Evolutionary conservation across 345 rosid species (phyloP), one percentile per base, ranked within the genome.

Genomic region (Murraya koenigii): DNA sequence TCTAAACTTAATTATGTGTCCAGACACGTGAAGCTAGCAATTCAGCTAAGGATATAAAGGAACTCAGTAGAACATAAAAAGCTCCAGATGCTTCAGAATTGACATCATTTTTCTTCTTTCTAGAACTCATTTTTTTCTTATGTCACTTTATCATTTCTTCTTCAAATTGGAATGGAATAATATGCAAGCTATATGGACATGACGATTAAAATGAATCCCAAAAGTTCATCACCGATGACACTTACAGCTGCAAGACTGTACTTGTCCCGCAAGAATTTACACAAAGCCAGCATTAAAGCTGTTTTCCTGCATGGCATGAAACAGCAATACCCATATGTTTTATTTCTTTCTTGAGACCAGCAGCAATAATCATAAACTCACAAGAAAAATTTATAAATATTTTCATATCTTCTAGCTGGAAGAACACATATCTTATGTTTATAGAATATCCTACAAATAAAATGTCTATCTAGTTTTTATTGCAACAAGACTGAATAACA

Each of bases 161-260:
- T 41, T 41, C 5, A 44, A 44, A 44, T 44, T 44, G 49, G 17
- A 44, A 13, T 44, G 49, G 49, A 44, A 44, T 11, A 44, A 44
- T 44, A 44, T 0, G 49, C 15, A 44, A 44, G 49, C 49, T 44
- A 44, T 44, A 13, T 13, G 5, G 4, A 13, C 49, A 44, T 0
- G 5, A 32, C 33, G 8, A 6, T 55, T 11, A 10, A 20, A 33
- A 56, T 25, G 62, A 71, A 72, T 72, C 32, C 11, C 47, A 56
- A 56, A 28, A 39, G 22, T 39, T 23, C 8, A 25, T 23, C 20
- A 17, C 22, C 1, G 36, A 44, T 2, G 26, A 79, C 69, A 90
- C 97, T 91, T 82, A 94, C 97, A 33, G 98, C 99, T 58, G 98
- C 99, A 81, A 95, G 99, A 79, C 98, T 96, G 86, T 91, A 96